Evolutionary conservation across 2,329 filamentous ascomycete genomes (phyloP).

Genomic region (Dactylellina haptotyla): DNA sequence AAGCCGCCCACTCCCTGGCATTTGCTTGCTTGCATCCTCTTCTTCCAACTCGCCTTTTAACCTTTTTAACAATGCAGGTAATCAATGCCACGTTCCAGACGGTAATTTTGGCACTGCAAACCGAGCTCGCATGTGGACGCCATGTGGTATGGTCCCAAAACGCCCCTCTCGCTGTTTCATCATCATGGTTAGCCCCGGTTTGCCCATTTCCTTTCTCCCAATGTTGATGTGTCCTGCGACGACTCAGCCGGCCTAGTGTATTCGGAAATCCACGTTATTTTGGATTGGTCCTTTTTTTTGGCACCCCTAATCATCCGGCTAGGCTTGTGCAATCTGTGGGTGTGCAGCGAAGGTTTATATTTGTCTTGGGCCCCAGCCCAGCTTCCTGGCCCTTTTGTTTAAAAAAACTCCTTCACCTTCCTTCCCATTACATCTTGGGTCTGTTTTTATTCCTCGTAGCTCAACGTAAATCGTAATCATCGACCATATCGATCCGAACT

Average conservation of each 20-base stretch:
- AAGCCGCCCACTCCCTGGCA: not conserved
- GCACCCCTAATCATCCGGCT: constrained; percentile 47
- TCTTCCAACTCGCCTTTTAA: constrained; percentile 33
- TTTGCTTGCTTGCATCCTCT: constrained; percentile 12
- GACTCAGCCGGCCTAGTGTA: constrained; percentile 44
- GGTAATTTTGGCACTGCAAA: constrained; percentile 53
- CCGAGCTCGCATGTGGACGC: constrained; percentile 52
- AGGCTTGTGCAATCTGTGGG: constrained; percentile 8
- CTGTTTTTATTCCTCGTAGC: not conserved
- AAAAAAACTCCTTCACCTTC: constrained; percentile 41
- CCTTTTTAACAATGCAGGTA: constrained; percentile 44
- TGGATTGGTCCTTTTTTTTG: constrained; percentile 19
- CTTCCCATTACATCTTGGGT: constrained; percentile 36
- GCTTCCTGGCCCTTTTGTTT: constrained; percentile 40
- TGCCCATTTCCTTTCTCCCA: constrained; percentile 27
- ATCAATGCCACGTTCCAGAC: constrained; percentile 53
- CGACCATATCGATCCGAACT: not conserved
- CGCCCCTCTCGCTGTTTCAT: constrained; percentile 40
- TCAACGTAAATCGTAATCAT: not conserved
- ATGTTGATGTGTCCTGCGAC: constrained; percentile 33
- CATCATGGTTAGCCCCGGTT: constrained; percentile 54
- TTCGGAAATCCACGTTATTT: constrained; percentile 40
- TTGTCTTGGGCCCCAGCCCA: constrained; percentile 44
- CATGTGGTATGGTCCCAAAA: constrained; percentile 45
- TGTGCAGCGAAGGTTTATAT: constrained; percentile 43